Base-by-base conservation (phyloP, 2,329 filamentous ascomycete species). In the Rutstroemia sp. region DNA sequence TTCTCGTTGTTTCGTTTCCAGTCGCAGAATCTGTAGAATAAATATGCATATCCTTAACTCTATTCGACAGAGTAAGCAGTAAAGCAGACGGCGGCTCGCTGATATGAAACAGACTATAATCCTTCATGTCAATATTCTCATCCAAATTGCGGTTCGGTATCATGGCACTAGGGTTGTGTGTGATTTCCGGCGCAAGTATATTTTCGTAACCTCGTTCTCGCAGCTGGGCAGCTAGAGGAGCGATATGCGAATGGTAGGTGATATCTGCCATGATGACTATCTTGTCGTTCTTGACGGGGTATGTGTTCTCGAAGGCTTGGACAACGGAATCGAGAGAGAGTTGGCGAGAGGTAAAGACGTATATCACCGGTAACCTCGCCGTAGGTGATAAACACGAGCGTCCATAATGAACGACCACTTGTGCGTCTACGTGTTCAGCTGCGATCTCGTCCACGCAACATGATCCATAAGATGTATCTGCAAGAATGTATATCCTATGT, bases 371-470 rank as follows among this genome's bases (percentile, higher is more conserved):
- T 52, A 97, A 74, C 55, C 91, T 79, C 10, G 88, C 88, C 0
- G 92, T 95, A 0, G 92, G 92, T 7, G 91, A 96, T 23, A 99
- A 77, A 68, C 94, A 99, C 0, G 92, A 87, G 52, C 94, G 80
- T 3, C 94, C 94, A 66, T 97, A 99, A 70, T 99, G 94, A 14
- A 99, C 86, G 1, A 97, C 88, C 0, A 91, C 89, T 60, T 97
- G 87, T 6, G 94, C 92, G 66, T 90, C 81, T 16, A 90, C 87
- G 70, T 99, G 94, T 71, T 99, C 92, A 2, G 94, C 94, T 0
- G 94, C 94, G 42, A 97, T 86, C 74, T 99, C 94, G 67, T 99
- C 94, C 18, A 97, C 92, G 67, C 94, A 99, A 73, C 94, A 99
- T 0, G 92, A 87, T 58, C 94, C 95, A 72, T 97, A 99, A 2